Evolutionary conservation across 2,329 filamentous ascomycete genomes (phyloP).

Genomic region (Scedosporium aurantiacum): DNA sequence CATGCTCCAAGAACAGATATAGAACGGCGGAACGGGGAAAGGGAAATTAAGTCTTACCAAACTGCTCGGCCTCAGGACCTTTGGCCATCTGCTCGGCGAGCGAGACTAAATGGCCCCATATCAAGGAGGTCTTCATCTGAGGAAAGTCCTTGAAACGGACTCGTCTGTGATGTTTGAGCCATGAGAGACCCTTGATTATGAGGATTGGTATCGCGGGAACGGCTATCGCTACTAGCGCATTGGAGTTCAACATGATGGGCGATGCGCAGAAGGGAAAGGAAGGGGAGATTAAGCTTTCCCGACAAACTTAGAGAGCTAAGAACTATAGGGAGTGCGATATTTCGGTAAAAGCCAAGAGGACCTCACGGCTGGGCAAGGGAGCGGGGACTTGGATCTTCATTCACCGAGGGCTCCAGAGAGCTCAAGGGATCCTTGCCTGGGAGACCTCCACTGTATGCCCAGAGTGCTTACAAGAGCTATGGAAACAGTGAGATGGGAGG

Average conservation of each 20-base stretch:
- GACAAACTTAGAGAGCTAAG: not conserved
- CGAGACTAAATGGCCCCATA: constrained; percentile 2
- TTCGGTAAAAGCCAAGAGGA: too few species aligned
- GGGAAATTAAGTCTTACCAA: not conserved
- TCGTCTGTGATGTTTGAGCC: not conserved
- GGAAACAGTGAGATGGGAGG: too few species aligned
- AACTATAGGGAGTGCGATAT: not conserved
- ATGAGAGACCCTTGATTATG: not conserved
- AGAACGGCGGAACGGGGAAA: not conserved
- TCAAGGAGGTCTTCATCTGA: constrained; percentile 2
- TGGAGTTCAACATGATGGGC: not conserved
- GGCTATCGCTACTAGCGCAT: not conserved
- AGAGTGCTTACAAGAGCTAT: too few species aligned
- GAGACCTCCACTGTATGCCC: too few species aligned
- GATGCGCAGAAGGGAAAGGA: too few species aligned
- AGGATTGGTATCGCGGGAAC: not conserved
- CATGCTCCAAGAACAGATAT: not conserved
- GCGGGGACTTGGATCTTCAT: too few species aligned
- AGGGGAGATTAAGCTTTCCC: not conserved
- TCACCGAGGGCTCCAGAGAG: too few species aligned
- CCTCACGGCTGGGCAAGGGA: too few species aligned
- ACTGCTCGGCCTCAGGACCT: not conserved
- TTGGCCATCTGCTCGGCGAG: constrained; percentile 3
- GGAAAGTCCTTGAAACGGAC: constrained; percentile 5
- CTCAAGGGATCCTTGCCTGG: too few species aligned